Base-by-base conservation (phyloP, 2,329 filamentous ascomycete genomes). In the Cytospora piceicola region DNA sequence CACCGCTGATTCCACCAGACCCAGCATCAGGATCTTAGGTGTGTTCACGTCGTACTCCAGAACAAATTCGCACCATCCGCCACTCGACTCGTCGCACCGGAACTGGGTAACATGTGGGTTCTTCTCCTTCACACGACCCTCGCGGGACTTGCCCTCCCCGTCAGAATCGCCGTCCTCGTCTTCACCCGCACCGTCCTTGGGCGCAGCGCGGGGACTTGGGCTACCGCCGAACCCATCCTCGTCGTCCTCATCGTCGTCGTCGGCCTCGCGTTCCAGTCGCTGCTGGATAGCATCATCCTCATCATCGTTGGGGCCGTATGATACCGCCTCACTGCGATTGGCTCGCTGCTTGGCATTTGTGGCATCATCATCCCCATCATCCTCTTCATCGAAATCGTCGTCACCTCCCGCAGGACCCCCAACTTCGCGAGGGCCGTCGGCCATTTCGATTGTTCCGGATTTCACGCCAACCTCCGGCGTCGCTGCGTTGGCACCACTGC, bases 11-110 rank as follows among this genome's bases (percentile, higher is more conserved):
- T 98, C 93, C 63, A 98, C 91, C 65, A 98, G 83, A 72, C 91
- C 92, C 66, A 98, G 88, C 86, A 99, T 95, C 67, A 99, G 86
- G 57, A 99, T 85, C 80, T 99, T 99, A 69, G 94, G 91, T 17
- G 90, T 90, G 53, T 86, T 82, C 52, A 90, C 86, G 69, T 92
- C 88, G 75, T 96, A 97, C 77, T 90, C 92, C 67, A 98, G 86
- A 20, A 90, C 91, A 73, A 98, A 87, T 70, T 90, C 86, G 77
- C 92, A 96, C 82, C 88, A 91, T 51, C 85, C 85, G 69, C 93
- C 94, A 22, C 81, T 80, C 65, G 82, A 82, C 71, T 93, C 88
- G 76, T 97, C 91, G 75, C 94, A 96, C 70, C 85, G 84, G 82
- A 97, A 97, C 52, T 83, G 82, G 5, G 88, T 89, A 55, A 97